These are phyloP conservation scores for Globisporangium abappressorium DNA, from an alignment of 352 stramenopile genomes.

Conservation along the genomic window DNA sequence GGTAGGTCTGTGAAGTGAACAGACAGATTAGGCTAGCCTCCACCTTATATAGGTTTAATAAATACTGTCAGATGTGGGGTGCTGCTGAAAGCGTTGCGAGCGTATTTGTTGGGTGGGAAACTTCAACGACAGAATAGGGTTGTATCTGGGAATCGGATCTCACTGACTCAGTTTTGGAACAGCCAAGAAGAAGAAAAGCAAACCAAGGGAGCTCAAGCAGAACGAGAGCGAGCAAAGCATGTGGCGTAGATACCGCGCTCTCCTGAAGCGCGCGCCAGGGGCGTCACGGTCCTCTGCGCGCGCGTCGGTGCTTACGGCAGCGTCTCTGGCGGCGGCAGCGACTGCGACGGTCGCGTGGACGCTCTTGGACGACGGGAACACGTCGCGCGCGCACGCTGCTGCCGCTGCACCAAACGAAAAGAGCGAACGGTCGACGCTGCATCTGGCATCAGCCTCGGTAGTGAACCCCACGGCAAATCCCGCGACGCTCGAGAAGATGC, in stretches of 20 bases:
- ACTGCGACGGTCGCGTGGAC: constrained; percentile 11
- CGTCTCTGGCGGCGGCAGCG: neutral
- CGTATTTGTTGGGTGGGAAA: neutral
- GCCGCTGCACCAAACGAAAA: neutral
- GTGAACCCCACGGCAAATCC: neutral
- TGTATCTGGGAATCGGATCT: neutral
- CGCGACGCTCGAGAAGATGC: constrained; percentile 28
- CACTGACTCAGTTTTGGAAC: neutral
- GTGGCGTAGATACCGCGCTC: constrained; percentile 11
- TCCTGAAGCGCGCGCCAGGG: neutral
- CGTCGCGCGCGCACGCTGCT: neutral
- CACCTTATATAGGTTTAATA: too few species aligned
- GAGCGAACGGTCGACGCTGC: constrained; percentile 2
- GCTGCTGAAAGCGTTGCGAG: too few species aligned
- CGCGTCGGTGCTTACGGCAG: neutral
- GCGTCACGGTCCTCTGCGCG: neutral
- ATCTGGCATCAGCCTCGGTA: neutral
- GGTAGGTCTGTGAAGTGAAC: too few species aligned
- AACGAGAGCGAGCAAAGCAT: neutral
- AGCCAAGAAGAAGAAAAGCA: neutral
- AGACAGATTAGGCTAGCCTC: too few species aligned
- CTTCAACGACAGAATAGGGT: neutral
- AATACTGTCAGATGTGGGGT: too few species aligned
- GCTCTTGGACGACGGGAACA: neutral
- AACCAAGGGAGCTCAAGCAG: neutral